Evolutionary conservation across 2,329 filamentous ascomycete genomes (phyloP), one percentile per base, ranked within the genome.

Genomic region (Fusarium brachygibbosum): DNA sequence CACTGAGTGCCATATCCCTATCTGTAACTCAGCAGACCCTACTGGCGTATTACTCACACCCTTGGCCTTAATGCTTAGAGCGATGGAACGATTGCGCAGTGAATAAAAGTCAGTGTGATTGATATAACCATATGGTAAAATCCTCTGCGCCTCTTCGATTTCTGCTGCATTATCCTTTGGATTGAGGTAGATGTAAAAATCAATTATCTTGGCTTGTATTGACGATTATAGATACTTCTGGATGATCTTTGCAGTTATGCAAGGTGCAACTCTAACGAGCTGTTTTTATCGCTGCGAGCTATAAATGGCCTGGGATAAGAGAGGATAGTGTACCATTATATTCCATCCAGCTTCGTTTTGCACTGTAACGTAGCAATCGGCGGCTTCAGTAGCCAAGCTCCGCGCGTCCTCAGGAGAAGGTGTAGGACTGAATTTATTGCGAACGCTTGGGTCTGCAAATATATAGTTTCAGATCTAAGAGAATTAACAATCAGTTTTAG

Each of bases 281-380:
- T 46, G 29, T 12, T 16, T 19, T 32, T 34, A 17, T 14, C 13
- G 19, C n/a, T 16, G 29, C 4, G 44, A 21, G 12, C 29, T 17
- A 17, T 34, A 46, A 19, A 46, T 12, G 4, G 44, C 44, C 13
- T 46, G 11, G 29, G 4, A 19, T 7, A 46, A 16, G 11, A 46
- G n/a, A 46, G 44, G 44, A 16, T 46, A 46, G 19, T 46, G 29
- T 6, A 46, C 44, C 29, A 46, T 46, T 17, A 46, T 46, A n/a
- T 46, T 46, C 44, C 44, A 46, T 32, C 44, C 44, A 21, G 44
- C 44, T 23, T 46, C 44, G n/a, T 46, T 46, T 6, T 46, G 29
- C n/a, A 5, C 13, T 14, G 16, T 46, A 46, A 16, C 29, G 8
- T 46, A 17, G 14, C 44, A 46, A 32, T 12, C 6, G 13, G 12